Base-by-base conservation (phyloP, 768 basidiomycete species). In the Mycena sanguinolenta region DNA sequence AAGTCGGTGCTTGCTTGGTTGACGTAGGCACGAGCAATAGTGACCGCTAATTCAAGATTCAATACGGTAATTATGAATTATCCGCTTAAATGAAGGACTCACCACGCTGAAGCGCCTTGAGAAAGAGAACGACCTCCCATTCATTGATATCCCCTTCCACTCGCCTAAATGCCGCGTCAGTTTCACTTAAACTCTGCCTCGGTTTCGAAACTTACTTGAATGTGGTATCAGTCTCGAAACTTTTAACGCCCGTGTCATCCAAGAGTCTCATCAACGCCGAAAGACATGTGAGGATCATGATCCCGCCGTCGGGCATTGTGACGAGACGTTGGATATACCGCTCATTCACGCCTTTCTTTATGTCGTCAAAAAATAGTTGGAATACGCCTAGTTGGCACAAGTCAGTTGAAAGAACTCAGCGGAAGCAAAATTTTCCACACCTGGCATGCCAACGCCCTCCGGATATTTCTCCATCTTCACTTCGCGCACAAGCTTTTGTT, bases 211-310 rank as follows among this genome's bases (percentile, higher is more conserved):
- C n/a, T n/a, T n/a, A n/a, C n/a, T n/a, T n/a, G n/a, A n/a, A n/a
- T n/a, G 65, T 71, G 0, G 65, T 66, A 34, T 71, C 65, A 12
- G 58, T 34, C n/a, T 71, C 70, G 38, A 71, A n/a, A 4, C 19
- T n/a, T 2, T 2, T 19, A 4, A 46, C 44, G 3, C 44, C 44
- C 3, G 10, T 4, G 10, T 46, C 44, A 21, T 46, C 44, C 44
- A 46, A n/a, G 21, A 46, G 44, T 21, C n/a, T n/a, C 17, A 21
- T 46, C 19, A n/a, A 9, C 13, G 21, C 2, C 3, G 44, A 3
- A 5, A 46, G 7, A n/a, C 44, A 19, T 17, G 44, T 46, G 44
- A 46, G 17, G 17, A 46, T n/a, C 19, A 46, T 12, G 21, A 46
- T 2, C 2, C 44, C 44, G 3, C 44, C 44, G 17, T 69, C 68